A percentile compares a stretch with the other conserved stretches of the same genome.
These are phyloP conservation scores for Huntiella savannae DNA, from an alignment of 2,329 filamentous ascomycete genomes.

Conservation along the genomic window DNA sequence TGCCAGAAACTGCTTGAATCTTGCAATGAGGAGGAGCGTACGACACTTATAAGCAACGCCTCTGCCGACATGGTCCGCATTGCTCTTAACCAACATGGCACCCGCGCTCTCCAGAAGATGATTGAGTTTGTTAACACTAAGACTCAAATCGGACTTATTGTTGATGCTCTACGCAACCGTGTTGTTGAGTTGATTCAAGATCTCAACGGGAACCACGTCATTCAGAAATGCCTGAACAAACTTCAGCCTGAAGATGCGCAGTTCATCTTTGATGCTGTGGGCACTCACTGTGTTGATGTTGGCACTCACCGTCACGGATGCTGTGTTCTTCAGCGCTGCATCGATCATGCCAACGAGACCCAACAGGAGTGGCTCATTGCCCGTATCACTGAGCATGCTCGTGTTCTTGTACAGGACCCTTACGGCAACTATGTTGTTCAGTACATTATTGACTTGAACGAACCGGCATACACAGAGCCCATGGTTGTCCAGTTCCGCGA, in stretches of 20 bases:
- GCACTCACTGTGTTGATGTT: constrained; percentile 67
- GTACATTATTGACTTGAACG: constrained; percentile 90
- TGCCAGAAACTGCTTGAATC: constrained; percentile 96
- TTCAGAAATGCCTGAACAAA: constrained; percentile 97
- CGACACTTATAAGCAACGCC: constrained; percentile 77
- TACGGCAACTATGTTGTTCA: constrained; percentile 98
- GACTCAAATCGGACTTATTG: constrained; percentile 74
- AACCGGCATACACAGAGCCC: constrained; percentile 72
- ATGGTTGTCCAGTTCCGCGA: constrained; percentile 65
- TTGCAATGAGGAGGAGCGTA: constrained; percentile 88
- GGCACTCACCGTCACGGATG: constrained; percentile 95
- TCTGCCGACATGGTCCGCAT: constrained; percentile 77
- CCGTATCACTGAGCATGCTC: constrained; percentile 77
- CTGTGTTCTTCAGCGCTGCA: constrained; percentile 93
- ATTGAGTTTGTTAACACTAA: constrained; percentile 85
- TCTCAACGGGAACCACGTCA: constrained; percentile 95
- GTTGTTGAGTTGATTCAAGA: constrained; percentile 95
- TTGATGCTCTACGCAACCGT: constrained; percentile 58
- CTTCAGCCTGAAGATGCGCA: constrained; percentile 66
- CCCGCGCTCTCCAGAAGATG: constrained; percentile 95
- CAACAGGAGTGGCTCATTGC: constrained; percentile 77
- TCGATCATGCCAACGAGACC: constrained; percentile 79
- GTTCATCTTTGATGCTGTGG: constrained; percentile 95
- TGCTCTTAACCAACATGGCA: constrained; percentile 92
- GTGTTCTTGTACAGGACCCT: constrained; percentile 78